phyloP scores from a whole-genome alignment of 2,329 filamentous ascomycete species.

The Arthrobotrys musiformis region DNA sequence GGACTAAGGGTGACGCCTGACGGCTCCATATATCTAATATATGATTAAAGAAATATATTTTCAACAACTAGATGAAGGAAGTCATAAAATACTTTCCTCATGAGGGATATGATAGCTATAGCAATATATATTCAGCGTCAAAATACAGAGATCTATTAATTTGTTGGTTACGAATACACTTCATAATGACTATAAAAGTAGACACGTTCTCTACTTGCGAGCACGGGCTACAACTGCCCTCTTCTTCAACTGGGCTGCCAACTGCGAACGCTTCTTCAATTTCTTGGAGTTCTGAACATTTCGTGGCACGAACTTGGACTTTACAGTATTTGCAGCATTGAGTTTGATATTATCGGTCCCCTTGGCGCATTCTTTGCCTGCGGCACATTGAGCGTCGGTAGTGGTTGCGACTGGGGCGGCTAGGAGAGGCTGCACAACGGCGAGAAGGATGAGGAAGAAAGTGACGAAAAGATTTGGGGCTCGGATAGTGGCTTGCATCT shows the following conservation, averaged over 20 bases:
- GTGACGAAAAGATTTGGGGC: constrained; percentile 30
- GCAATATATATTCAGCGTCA: too few relatives aligned
- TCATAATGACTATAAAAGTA: neutral
- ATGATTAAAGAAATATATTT: too few relatives aligned
- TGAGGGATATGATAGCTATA: too few relatives aligned
- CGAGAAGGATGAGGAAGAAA: constrained; percentile 34
- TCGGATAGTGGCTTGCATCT: constrained; percentile 27
- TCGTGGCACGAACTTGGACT: neutral
- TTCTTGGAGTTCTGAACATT: neutral
- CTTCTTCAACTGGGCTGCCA: constrained; percentile 17
- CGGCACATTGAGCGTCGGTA: neutral
- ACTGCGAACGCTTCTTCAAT: constrained; percentile 34
- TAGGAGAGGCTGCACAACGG: constrained; percentile 24
- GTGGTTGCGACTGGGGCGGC: constrained; percentile 13
- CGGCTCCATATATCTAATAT: too few relatives aligned
- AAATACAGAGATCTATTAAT: too few relatives aligned
- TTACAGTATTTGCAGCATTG: neutral
- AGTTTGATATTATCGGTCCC: neutral
- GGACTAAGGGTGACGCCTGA: too few relatives aligned
- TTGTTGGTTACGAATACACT: neutral
- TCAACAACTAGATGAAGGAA: too few relatives aligned
- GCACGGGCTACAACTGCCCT: constrained; percentile 16
- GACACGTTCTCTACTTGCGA: constrained; percentile 7
- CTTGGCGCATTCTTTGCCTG: neutral
- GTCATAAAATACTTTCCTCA: too few relatives aligned